Evolutionary conservation across 2,329 filamentous ascomycete genomes (phyloP).

Genomic region (Laburnicola sp.): DNA sequence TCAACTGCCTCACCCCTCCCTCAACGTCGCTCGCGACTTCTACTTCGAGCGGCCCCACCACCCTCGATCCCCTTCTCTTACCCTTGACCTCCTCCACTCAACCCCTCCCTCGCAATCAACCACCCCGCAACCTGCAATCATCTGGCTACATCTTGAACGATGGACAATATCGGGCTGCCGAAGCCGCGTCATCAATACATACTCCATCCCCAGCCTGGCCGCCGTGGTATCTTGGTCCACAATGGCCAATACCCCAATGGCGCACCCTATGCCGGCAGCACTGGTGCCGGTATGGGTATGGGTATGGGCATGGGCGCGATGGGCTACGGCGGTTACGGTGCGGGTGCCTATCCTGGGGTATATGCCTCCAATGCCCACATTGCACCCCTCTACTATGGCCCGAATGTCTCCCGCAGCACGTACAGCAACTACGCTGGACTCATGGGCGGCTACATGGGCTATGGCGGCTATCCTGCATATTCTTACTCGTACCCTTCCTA

Average conservation of each 20-base stretch:
- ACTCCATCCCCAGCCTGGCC: slow-evolving; percentile 34
- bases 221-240: slow-evolving; percentile 33
- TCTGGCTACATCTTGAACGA: slow-evolving; percentile 2
- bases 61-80: slow-evolving; percentile 2
- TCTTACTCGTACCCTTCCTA: slow-evolving; percentile 13
- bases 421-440: slow-evolving; percentile 16
- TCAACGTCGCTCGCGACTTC: neutral
- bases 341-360: slow-evolving; percentile 30
- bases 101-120: neutral
- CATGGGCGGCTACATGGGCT: slow-evolving; percentile 2
- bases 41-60: neutral
- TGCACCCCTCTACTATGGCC: slow-evolving; percentile 22
- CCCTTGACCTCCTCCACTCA: neutral
- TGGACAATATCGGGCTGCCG: slow-evolving; percentile 27
- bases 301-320: slow-evolving; percentile 1
- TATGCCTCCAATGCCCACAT: slow-evolving; percentile 25
- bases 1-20: no score
- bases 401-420: slow-evolving; percentile 13
- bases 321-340: slow-evolving; percentile 17
- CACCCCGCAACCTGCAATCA: neutral
- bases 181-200: slow-evolving; percentile 40
- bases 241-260: slow-evolving; percentile 34
- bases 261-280: slow-evolving; percentile 14
- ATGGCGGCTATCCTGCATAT: slow-evolving; percentile 5
- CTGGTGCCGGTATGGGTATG: slow-evolving; percentile 6